These are phyloP conservation scores for Pholiota molesta DNA, from an alignment of 768 basidiomycete genomes.

Conservation along the genomic window DNA sequence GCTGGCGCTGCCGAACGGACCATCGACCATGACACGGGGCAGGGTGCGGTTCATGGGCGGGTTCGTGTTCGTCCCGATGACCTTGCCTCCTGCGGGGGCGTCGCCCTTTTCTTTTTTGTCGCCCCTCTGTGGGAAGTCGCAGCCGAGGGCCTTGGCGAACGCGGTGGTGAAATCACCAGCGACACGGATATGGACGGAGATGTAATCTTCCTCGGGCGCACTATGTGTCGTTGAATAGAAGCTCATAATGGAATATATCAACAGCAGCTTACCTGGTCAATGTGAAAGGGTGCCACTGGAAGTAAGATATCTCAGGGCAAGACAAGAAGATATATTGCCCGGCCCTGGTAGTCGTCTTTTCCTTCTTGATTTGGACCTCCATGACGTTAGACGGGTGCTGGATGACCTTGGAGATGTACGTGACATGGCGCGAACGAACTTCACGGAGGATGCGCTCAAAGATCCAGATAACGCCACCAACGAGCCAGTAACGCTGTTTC, in stretches of 20 bases:
- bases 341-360: constrained; percentile 79
- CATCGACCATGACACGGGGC: constrained; percentile 95
- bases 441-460: constrained; percentile 90
- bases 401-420: constrained; percentile 93
- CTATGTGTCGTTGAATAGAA: constrained; percentile 34
- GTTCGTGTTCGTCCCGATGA: constrained; percentile 58
- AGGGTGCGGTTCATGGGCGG: constrained; percentile 72
- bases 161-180: constrained; percentile 92
- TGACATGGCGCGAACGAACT: constrained; percentile 86
- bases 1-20: constrained; percentile 90
- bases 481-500: constrained; percentile 82
- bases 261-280: constrained; percentile 65
- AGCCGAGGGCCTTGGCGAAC: constrained; percentile 81
- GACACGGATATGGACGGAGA: constrained; percentile 91
- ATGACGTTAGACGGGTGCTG: constrained; percentile 94
- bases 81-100: constrained; percentile 52
- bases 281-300: constrained; percentile 98
- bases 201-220: constrained; percentile 94
- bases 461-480: constrained; percentile 87
- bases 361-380: constrained; percentile 98
- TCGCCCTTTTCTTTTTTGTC: constrained; percentile 53
- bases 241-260: not conserved
- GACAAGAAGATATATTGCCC: constrained; percentile 94
- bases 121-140: constrained; percentile 61
- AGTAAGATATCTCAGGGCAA: constrained; percentile 91